A percentile compares a stretch with the other conserved stretches of the same genome.
Conservation (phyloP, 192 early-diverging fungal genomes). For the Backusella mclennaniae region DNA sequence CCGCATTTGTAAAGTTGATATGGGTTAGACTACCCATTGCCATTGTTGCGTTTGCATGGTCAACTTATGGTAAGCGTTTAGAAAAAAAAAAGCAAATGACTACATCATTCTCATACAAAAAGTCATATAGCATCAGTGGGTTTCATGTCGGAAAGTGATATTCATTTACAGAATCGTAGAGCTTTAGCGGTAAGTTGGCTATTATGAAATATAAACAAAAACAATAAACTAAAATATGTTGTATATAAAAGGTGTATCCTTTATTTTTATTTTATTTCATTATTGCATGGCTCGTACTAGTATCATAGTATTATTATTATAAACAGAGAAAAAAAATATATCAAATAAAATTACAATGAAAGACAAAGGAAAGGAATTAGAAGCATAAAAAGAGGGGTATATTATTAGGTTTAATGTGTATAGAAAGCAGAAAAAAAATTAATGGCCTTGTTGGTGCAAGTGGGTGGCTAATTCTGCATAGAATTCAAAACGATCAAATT, state of each 20-base stretch:
- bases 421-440: background rate
- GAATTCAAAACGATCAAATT: constrained; percentile 32
- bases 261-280: constrained; percentile 93
- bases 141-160: constrained; percentile 76
- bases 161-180: constrained; percentile 80
- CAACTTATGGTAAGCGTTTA: constrained; percentile 64
- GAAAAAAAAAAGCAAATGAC: background rate
- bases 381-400: background rate
- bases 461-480: constrained; percentile 34
- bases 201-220: background rate
- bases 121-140: constrained; percentile 71
- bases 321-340: background rate
- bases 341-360: background rate
- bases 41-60: constrained; percentile 80
- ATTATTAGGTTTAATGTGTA: background rate
- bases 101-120: too few species aligned
- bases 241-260: constrained; percentile 60
- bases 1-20: constrained; percentile 63
- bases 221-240: background rate
- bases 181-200: constrained; percentile 68
- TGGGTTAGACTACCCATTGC: constrained; percentile 74
- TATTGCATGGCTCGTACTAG: constrained; percentile 91
- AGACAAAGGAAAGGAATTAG: background rate
- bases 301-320: constrained; percentile 45
- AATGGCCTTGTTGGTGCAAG: constrained; percentile 37